Conservation (phyloP, 192 early-diverging fungal genomes). For the Pecoramyces ruminantium region DNA sequence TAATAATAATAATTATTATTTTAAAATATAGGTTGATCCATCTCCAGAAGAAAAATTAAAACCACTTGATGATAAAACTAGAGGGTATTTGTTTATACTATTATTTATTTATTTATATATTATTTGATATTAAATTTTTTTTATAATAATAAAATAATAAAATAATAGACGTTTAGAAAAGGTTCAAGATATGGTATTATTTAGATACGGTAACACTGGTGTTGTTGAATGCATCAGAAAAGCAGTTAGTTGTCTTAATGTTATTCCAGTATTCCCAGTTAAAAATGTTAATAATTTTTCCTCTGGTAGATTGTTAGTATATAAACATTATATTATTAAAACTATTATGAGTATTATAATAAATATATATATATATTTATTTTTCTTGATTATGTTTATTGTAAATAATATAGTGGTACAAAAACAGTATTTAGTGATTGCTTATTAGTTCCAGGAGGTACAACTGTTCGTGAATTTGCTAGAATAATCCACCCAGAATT, state of each 20-base stretch:
- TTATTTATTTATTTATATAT: no score
- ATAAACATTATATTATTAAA: no score
- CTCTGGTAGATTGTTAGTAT: constrained; percentile 18
- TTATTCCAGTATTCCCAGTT: constrained; percentile 60
- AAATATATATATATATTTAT: no score
- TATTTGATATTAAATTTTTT: background rate
- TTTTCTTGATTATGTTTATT: background rate
- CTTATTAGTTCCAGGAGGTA: constrained; percentile 47
- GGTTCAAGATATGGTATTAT: constrained; percentile 54
- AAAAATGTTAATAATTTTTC: constrained; percentile 52
- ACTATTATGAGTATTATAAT: no score
- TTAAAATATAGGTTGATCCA: constrained; percentile 3
- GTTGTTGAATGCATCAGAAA: constrained; percentile 48
- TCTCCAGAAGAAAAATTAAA: constrained; percentile 8
- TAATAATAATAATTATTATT: constrained; percentile 32
- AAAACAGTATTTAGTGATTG: constrained; percentile 57
- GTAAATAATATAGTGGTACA: constrained; percentile 3
- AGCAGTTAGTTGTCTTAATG: constrained; percentile 42
- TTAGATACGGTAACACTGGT: constrained; percentile 69
- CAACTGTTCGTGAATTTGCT: constrained; percentile 62
- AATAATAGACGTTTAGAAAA: constrained; percentile 14
- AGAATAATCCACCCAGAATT: constrained; percentile 47
- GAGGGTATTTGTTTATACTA: no score
- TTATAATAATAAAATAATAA: background rate
- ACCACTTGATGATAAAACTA: constrained; percentile 13